phyloP scores from a whole-genome alignment of 2,329 filamentous ascomycete genomes.

The Monilinia polystroma region DNA sequence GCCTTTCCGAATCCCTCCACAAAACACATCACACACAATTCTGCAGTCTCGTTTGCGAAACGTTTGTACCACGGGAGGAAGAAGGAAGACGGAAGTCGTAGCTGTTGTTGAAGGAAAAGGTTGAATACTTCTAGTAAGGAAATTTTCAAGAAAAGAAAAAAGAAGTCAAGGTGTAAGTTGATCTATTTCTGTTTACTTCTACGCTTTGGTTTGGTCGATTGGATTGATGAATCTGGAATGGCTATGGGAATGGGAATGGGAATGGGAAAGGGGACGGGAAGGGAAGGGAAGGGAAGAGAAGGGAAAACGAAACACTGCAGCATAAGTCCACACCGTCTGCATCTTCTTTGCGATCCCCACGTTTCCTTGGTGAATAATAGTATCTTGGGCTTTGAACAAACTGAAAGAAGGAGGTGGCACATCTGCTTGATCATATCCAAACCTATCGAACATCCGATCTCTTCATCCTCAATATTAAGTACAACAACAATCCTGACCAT shows the following conservation, averaged over 20 bases:
- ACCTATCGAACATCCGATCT: constrained; percentile 21
- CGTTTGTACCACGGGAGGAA: constrained; percentile 38
- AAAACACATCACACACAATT: constrained; percentile 29
- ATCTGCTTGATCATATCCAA: constrained; percentile 24
- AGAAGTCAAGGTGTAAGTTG: constrained; percentile 14
- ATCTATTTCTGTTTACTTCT: not conserved
- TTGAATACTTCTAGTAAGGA: constrained; percentile 31
- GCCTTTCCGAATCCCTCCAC: constrained; percentile 21
- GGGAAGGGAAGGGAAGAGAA: not conserved
- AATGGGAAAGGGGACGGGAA: not conserved
- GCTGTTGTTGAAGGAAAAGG: constrained; percentile 33
- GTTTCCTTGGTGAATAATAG: not conserved
- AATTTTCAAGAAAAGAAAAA: constrained; percentile 22
- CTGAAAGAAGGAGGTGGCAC: constrained; percentile 29
- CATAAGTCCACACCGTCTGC: not conserved
- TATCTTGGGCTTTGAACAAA: not conserved
- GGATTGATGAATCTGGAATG: not conserved
- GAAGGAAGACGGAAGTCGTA: constrained; percentile 38
- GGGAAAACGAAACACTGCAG: not conserved
- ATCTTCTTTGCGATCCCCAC: not conserved
- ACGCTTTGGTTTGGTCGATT: not conserved
- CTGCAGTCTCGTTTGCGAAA: constrained; percentile 31
- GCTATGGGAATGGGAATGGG: not conserved
- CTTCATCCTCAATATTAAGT: constrained; percentile 19
- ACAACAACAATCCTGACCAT: constrained; percentile 8